Base-by-base conservation (phyloP, 2,329 filamentous ascomycete genomes). In the Hansfordia pulvinata region DNA sequence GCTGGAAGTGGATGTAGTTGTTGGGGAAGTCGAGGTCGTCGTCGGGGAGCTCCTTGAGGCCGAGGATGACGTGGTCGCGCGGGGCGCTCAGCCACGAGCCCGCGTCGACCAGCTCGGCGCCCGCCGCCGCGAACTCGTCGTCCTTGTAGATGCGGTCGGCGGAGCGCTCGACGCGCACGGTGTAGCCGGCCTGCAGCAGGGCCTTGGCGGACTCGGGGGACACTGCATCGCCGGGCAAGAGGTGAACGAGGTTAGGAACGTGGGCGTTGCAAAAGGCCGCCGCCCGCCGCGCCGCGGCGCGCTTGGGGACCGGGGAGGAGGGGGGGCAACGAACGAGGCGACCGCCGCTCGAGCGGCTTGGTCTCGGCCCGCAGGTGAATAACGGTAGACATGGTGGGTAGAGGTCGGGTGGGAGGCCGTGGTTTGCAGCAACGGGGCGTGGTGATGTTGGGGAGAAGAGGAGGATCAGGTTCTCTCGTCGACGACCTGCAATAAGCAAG, bases 1-100 rank as follows among this genome's bases (percentile, higher is more conserved):
- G 76, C 19, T 69, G 69, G 44, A 85, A 84, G 41, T 76, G 69
- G 37, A 81, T 64, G 45, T 79, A 72, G 13, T 70, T 71, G 47
- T 88, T 12, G 6, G 11, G 34, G 30, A 48, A 53, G 46, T 54
- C 67, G 63, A 73, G 33, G 70, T 66, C 44, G n/a, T 82, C 75
- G 40, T 78, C 76, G 14, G 74, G 74, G 8, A 86, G 64, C 56
- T 85, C 80, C 64, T 86, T 86, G 32, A 86, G 62, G 20, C 80
- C 80, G 31, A 85, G 54, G 33, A 86, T 74, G 42, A 84, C 70
- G 45, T 79, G 64, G 35, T 80, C 73, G 37, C 60, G 54, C 20
- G 77, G 73, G 2, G 71, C 77, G 31, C 77, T 60, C 28, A 62
- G 60, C 79, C 79, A 86, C 26, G 63, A 69, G 21, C 76, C 71